phyloP scores from a whole-genome alignment of 2,329 filamentous ascomycete species.

The Periconia digitata region DNA sequence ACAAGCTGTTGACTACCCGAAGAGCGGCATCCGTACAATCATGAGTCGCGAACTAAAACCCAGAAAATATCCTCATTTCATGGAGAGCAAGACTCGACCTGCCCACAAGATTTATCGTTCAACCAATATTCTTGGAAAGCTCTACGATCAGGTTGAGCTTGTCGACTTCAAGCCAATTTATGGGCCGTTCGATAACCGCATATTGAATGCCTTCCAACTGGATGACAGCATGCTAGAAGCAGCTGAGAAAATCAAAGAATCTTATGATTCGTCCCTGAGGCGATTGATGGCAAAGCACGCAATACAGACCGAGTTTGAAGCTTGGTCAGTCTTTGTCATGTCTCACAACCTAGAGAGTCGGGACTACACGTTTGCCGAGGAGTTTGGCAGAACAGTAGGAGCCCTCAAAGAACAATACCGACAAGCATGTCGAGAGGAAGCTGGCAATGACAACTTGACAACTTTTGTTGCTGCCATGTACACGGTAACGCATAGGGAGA shows the following conservation, averaged over 20 bases:
- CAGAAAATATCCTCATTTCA: constrained; percentile 77
- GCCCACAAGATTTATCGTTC: constrained; percentile 64
- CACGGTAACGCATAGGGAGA: constrained; percentile 72
- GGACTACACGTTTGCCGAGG: constrained; percentile 87
- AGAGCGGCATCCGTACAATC: constrained; percentile 77
- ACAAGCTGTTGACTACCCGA: constrained; percentile 89
- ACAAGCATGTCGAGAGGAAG: constrained; percentile 64
- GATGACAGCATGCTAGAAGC: constrained; percentile 57
- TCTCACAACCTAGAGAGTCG: constrained; percentile 69
- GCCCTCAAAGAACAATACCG: constrained; percentile 70
- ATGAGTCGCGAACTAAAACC: constrained; percentile 66
- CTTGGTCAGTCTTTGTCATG: constrained; percentile 85
- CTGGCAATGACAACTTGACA: constrained; percentile 60
- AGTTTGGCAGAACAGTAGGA: constrained; percentile 69
- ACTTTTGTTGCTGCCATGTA: constrained; percentile 89
- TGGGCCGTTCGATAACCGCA: constrained; percentile 73
- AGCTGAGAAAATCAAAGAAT: constrained; percentile 67
- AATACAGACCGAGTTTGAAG: constrained; percentile 85
- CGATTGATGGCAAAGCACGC: constrained; percentile 84
- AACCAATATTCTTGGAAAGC: constrained; percentile 69
- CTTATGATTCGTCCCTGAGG: constrained; percentile 76
- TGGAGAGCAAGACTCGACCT: constrained; percentile 65
- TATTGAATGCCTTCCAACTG: constrained; percentile 65
- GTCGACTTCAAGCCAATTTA: constrained; percentile 75
- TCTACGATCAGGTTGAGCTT: constrained; percentile 75